These are phyloP conservation scores for Arabis hirsuta DNA, from an alignment of 345 rosid species.

Conservation along the genomic window DNA sequence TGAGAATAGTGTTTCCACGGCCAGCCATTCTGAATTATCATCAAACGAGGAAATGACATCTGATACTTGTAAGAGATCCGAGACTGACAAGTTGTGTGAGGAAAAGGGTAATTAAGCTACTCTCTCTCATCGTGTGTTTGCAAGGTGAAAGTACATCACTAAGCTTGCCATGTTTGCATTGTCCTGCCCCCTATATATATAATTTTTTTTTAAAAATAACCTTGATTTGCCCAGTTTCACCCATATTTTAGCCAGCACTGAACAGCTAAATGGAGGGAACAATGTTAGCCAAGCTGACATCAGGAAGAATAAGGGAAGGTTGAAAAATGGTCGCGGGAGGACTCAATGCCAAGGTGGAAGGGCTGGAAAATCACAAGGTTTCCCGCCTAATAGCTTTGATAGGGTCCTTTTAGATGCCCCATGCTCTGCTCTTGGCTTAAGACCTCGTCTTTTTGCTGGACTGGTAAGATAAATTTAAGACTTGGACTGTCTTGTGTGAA, in stretches of 20 bases:
- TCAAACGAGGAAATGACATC: constrained; percentile 44
- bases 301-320: constrained; percentile 70
- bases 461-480: constrained; percentile 57
- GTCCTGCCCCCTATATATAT: no score
- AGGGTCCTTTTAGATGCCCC: constrained; percentile 97
- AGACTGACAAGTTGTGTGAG: constrained; percentile 37
- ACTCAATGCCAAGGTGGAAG: constrained; percentile 76
- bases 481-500: neutral
- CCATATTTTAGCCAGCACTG: constrained; percentile 59
- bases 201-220: neutral
- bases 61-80: constrained; percentile 40
- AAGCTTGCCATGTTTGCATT: constrained; percentile 20
- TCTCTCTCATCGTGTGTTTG: constrained; percentile 10
- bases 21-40: constrained; percentile 45
- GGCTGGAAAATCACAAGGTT: constrained; percentile 81
- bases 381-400: constrained; percentile 83
- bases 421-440: constrained; percentile 98
- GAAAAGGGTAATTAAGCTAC: constrained; percentile 52
- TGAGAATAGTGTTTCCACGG: constrained; percentile 33
- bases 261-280: constrained; percentile 55
- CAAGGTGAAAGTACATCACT: constrained; percentile 7
- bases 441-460: constrained; percentile 88
- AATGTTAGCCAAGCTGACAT: constrained; percentile 67
- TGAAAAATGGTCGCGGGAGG: constrained; percentile 94
- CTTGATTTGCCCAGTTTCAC: constrained; percentile 41